phyloP scores from a whole-genome alignment of 441 rosid genomes.

The Manihot esculenta region DNA sequence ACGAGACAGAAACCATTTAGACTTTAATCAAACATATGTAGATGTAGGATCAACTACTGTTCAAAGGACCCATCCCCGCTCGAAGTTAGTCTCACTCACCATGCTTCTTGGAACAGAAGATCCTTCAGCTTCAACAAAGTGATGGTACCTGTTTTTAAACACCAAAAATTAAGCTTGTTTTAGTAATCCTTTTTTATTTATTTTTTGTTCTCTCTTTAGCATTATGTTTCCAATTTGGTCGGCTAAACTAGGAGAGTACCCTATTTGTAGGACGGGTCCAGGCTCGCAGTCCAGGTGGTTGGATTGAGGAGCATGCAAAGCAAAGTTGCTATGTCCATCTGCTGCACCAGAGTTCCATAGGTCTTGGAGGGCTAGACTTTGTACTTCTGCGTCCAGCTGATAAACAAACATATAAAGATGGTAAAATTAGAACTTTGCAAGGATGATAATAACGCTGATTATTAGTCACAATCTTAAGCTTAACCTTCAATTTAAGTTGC shows the following conservation, averaged over 20 bases:
- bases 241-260: slow-evolving; percentile 31
- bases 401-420: neutral
- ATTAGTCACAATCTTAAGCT: neutral
- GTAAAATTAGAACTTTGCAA: too few relatives aligned
- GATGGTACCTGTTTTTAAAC: slow-evolving; percentile 41
- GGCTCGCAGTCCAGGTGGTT: slow-evolving; percentile 46
- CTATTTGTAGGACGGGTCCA: slow-evolving; percentile 58
- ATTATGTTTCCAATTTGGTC: too few relatives aligned
- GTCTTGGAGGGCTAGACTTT: slow-evolving; percentile 44
- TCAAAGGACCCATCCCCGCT: slow-evolving; percentile 71
- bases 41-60: neutral
- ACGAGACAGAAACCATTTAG: neutral
- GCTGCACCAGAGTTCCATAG: slow-evolving; percentile 37
- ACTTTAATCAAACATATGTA: neutral
- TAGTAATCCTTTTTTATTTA: too few relatives aligned
- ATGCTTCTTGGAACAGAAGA: slow-evolving; percentile 47
- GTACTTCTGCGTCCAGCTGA: slow-evolving; percentile 66
- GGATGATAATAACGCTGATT: neutral
- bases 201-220: too few relatives aligned
- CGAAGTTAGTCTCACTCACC: slow-evolving; percentile 63
- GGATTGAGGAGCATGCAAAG: slow-evolving; percentile 41
- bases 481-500: slow-evolving; percentile 66
- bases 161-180: neutral
- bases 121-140: slow-evolving; percentile 57
- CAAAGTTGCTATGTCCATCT: slow-evolving; percentile 35